These are phyloP conservation scores for Sclerotiophoma versabilis DNA, from an alignment of 2,329 filamentous ascomycete species.

Conservation along the genomic window DNA sequence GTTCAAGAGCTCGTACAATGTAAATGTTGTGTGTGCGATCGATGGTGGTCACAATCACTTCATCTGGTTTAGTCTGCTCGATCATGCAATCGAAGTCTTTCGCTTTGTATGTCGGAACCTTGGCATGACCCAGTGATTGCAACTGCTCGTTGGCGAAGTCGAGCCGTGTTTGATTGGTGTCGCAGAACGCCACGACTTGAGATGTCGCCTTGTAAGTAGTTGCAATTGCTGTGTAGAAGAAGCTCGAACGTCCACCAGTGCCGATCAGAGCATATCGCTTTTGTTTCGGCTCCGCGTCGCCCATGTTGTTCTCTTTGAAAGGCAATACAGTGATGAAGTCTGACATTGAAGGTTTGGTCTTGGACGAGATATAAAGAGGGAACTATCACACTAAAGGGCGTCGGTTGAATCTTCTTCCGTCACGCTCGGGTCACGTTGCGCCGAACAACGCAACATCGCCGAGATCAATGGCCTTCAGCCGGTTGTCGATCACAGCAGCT, in stretches of 20 bases:
- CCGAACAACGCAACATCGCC: background rate
- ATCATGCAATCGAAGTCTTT: slow-evolving; percentile 66
- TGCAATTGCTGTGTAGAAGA: slow-evolving; percentile 67
- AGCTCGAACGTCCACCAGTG: slow-evolving; percentile 65
- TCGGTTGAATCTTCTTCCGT: slow-evolving; percentile 19
- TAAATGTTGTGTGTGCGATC: slow-evolving; percentile 68
- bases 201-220: slow-evolving; percentile 60
- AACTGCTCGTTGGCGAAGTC: slow-evolving; percentile 63
- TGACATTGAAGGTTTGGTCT: background rate
- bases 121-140: slow-evolving; percentile 54
- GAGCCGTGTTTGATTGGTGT: slow-evolving; percentile 67
- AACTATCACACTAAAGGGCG: slow-evolving; percentile 5
- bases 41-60: slow-evolving; percentile 69
- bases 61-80: slow-evolving; percentile 63
- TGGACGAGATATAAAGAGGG: slow-evolving; percentile 14
- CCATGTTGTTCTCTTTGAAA: slow-evolving; percentile 11
- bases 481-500: background rate
- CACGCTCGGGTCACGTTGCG: slow-evolving; percentile 15
- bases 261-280: slow-evolving; percentile 63
- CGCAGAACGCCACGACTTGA: slow-evolving; percentile 63
- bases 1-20: slow-evolving; percentile 65
- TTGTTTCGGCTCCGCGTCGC: slow-evolving; percentile 16
- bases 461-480: background rate
- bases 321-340: background rate
- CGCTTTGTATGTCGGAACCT: slow-evolving; percentile 63